Evolutionary conservation across 2,329 filamentous ascomycete species (phyloP), one percentile per base, ranked within the genome.

Genomic region (Venturia effusa): DNA sequence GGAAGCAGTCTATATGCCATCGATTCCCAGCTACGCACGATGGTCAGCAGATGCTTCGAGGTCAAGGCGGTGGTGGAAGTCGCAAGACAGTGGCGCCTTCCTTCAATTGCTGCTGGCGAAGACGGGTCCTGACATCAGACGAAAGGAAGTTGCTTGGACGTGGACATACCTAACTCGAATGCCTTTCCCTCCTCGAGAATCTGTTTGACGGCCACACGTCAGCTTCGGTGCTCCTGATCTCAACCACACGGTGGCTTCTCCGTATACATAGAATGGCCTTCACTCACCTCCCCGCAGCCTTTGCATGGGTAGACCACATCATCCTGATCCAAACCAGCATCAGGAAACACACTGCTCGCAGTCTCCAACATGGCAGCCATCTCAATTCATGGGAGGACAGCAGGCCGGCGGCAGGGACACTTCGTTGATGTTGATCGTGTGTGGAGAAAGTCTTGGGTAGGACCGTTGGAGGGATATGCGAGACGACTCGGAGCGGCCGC

Each of bases 1-100:
- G 89, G 79, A 99, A 99, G 81, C 94, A 99, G 79, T 97, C 90
- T 72, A 99, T 90, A 81, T 99, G 94, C 94, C 93, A 97, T 83
- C 93, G 85, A 76, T 96, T 94, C 67, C 92, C 92, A 75, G 93
- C 92, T 96, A 70, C 69, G 73, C 69, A 71, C 70, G 74, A 68
- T 73, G 71, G 59, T 63, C 67, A 64, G 68, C 68, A 66, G 62
- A 62, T 57, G 66, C 17, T 64, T n/a, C 61, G 39, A 68, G 67
- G 66, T 68, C 66, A n/a, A 60, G 2, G 45, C 17, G 4, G 43
- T 62, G 61, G 17, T 51, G 22, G 57, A 63, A 40, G 41, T 24
- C 37, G 39, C 37, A 40, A 24, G 43, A 43, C 27, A 32, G 30
- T 34, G 24, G n/a, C 37, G 54, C 61, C 48, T 61, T 54, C 41